Base-by-base conservation (phyloP, 2,329 filamentous ascomycete species). In the Penicillium hesseltinei region DNA sequence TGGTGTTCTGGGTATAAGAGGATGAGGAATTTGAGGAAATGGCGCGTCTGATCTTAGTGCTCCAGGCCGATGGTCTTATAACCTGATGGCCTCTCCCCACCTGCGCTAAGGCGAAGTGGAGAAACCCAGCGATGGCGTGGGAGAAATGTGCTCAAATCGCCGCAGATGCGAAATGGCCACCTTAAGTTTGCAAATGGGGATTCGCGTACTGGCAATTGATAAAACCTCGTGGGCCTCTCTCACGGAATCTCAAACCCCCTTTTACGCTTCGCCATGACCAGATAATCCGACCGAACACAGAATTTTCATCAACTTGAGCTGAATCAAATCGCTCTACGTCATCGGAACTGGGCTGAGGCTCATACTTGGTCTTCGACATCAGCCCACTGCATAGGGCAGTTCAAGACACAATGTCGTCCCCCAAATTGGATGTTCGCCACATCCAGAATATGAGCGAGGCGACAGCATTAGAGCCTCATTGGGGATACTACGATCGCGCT, bases 401-500 rank as follows among this genome's bases (percentile, higher is more conserved):
- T 40, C 21, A 43, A n/a, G 31, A 36, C 47, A 57, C 3, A 35
- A 64, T 63, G 59, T 44, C 60, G 31, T 55, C 46, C 27, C 21
- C 56, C 5, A 54, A 49, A 27, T 35, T 62, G 29, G 35, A 39
- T 40, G 43, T 39, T 39, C 74, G 75, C 54, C 77, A 80, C 56
- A 82, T 82, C 59, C 80, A 82, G 64, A 74, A 82, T 54, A 52
- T 67, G n/a, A 64, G 69, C 58, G 74, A 67, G 65, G 73, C 75
- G 31, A 78, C 74, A 31, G 55, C 61, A 53, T 80, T 23, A 39
- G 74, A 78, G 64, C 74, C 73, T 47, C 81, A 85, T 64, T 87
- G 83, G 83, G 84, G 81, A 0, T 87, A 86, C 65, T 73, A 76
- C 2, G 74, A 76, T 51, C 79, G 83, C 21, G 75, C 79, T 2